Base-by-base conservation (phyloP, 768 basidiomycete genomes). In the Tulasnella sp. region DNA sequence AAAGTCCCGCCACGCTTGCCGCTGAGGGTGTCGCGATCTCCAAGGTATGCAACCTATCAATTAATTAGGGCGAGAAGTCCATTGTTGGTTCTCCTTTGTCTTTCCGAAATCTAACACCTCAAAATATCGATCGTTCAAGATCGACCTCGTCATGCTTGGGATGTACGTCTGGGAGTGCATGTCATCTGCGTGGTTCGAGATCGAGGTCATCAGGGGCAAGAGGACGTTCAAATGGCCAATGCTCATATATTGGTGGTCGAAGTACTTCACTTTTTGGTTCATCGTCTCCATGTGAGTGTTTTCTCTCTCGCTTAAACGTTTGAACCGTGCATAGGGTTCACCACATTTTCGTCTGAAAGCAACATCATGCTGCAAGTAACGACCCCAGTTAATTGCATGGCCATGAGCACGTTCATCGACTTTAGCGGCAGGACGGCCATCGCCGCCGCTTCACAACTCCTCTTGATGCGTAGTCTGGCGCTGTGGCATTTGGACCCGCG, bases 401-500 rank as follows among this genome's bases (percentile, higher is more conserved):
- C 60, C 75, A 58, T 78, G 60, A 77, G 78, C 67, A 73, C 74
- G 21, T 77, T 76, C 65, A 76, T 76, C 62, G 73, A 78, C 68
- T 63, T 63, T 50, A 47, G 42, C 34, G 62, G 62, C 9, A 52
- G 49, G 21, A 61, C 62, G 19, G 61, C 62, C 19, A 63, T 63
- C 30, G 62, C 61, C 27, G 48, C 48, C 10, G 62, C 62, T 24
- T 61, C 61, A 17, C 51, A 61, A 7, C 44, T 63, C 1, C 62
- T 63, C 26, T 53, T 63, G 61, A 26, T 47, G 4, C 47, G 1
- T 61, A 77, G 77, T 2, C 79, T 85, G 69, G 84, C 84, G 13
- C 77, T 86, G 26, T 86, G 83, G 83, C 77, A 77, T 3, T 77
- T 81, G 52, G 77, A 78, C 51, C 72, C 72, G 62, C 80, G 74